Evolutionary conservation across 805 yeast genomes (phyloP).

Genomic region (Teunomyces kruisii): DNA sequence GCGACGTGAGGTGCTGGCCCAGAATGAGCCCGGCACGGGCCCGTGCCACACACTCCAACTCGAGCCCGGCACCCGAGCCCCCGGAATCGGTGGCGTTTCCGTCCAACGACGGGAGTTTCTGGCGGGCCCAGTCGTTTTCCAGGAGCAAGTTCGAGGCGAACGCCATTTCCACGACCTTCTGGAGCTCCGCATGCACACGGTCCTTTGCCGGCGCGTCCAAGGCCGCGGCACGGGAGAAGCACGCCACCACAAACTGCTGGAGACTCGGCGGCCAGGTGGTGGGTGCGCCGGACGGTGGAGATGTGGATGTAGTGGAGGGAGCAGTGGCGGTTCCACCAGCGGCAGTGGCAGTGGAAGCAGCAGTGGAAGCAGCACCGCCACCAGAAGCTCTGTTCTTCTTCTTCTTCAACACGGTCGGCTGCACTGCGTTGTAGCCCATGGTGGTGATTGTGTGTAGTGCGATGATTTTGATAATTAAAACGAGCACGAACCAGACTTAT

Average conservation of each 20-base stretch:
- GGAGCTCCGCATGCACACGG: slow-evolving; percentile 50
- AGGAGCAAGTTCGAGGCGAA: slow-evolving; percentile 42
- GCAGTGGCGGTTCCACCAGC: too few relatives aligned
- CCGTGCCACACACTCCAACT: slow-evolving; percentile 11
- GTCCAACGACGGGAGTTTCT: slow-evolving; percentile 48
- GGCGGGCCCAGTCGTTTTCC: slow-evolving; percentile 54
- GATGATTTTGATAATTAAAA: too few relatives aligned
- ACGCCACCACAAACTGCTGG: slow-evolving; percentile 47
- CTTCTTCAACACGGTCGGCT: slow-evolving; percentile 12
- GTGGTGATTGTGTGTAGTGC: background rate
- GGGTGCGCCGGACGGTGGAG: too few relatives aligned
- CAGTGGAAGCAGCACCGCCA: too few relatives aligned
- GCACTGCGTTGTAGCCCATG: slow-evolving; percentile 24
- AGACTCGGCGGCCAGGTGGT: slow-evolving; percentile 64
- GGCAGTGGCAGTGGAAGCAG: background rate
- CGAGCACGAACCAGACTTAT: too few relatives aligned
- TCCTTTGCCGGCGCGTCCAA: slow-evolving; percentile 33
- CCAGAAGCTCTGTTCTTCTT: too few relatives aligned
- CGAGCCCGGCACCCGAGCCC: too few relatives aligned
- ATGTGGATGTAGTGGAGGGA: too few relatives aligned
- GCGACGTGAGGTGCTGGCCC: background rate
- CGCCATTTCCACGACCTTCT: slow-evolving; percentile 49
- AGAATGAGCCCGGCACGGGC: slow-evolving; percentile 9
- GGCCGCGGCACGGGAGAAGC: slow-evolving; percentile 42
- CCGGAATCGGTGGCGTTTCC: too few relatives aligned